Evolutionary conservation across 2,329 filamentous ascomycete genomes (phyloP).

Genomic region (Colletotrichum agaves): DNA sequence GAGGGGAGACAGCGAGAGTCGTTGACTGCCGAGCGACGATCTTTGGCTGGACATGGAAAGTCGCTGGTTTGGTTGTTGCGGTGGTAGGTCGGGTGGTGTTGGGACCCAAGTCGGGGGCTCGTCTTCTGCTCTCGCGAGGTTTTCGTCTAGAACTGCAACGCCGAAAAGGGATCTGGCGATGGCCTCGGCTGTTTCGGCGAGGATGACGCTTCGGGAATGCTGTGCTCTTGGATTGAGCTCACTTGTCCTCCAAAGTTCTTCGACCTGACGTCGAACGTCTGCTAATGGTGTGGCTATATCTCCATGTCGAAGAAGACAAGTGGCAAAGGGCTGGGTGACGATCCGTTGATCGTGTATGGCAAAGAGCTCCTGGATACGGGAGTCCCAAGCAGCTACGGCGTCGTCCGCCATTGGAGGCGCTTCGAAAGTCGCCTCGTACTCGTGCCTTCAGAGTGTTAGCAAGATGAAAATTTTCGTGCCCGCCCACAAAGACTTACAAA

Average conservation of each 20-base stretch:
- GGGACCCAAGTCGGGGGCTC: slow-evolving; percentile 29
- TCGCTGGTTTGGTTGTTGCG: slow-evolving; percentile 14
- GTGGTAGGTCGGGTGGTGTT: slow-evolving; percentile 3
- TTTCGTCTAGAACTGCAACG: slow-evolving; percentile 31
- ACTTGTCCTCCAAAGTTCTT: slow-evolving; percentile 24
- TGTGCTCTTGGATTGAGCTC: slow-evolving; percentile 9
- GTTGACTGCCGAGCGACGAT: slow-evolving; percentile 13
- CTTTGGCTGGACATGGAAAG: slow-evolving; percentile 11
- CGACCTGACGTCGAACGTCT: slow-evolving; percentile 25
- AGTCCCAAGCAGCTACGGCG: slow-evolving; percentile 32
- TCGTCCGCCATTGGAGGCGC: slow-evolving; percentile 28
- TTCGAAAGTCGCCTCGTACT: slow-evolving; percentile 35
- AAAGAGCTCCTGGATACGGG: slow-evolving; percentile 28
- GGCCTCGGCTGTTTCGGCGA: slow-evolving; percentile 36
- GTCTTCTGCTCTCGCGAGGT: slow-evolving; percentile 13
- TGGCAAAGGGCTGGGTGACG: slow-evolving; percentile 25
- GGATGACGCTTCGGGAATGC: slow-evolving; percentile 29
- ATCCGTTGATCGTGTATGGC: slow-evolving; percentile 21
- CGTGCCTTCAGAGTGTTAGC: slow-evolving; percentile 27
- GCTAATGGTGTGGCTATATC: slow-evolving; percentile 15
- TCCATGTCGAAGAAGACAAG: neutral
- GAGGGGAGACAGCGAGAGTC: slow-evolving; percentile 10
- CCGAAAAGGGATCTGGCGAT: slow-evolving; percentile 33
- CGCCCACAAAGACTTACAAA: slow-evolving; percentile 14
- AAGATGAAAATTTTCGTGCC: neutral